Evolutionary conservation across 371 early-diverging fungal genomes (phyloP).

Genomic region (Encephalitozoon intestinalis): DNA sequence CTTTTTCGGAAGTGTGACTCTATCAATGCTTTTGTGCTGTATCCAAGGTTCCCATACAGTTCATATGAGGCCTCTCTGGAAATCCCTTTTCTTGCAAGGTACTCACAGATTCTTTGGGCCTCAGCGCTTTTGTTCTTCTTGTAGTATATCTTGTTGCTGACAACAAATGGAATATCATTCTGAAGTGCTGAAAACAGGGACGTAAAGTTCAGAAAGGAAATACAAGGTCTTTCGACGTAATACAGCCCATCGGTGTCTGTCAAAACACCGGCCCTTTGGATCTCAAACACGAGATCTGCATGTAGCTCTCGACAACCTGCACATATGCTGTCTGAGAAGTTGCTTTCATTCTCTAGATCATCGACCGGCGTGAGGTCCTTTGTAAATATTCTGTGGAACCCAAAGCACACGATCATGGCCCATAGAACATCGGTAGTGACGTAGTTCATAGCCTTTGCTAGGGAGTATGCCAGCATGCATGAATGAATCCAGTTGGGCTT

Average conservation of each 20-base stretch:
- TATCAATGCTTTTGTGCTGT: not conserved
- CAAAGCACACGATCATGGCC: not conserved
- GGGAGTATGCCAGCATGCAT: not conserved
- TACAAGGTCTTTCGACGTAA: not conserved
- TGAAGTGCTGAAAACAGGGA: not conserved
- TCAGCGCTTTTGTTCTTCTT: slow-evolving; percentile 13
- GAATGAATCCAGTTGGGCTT: not conserved
- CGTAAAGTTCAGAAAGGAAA: slow-evolving; percentile 17
- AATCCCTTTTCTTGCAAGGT: slow-evolving; percentile 22
- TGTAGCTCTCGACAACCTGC: not conserved
- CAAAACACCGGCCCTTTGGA: not conserved
- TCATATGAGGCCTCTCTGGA: slow-evolving; percentile 2
- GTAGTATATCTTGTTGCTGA: not conserved
- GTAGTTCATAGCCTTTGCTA: not conserved
- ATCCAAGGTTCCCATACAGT: slow-evolving; percentile 5
- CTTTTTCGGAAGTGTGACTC: not conserved
- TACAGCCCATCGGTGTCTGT: slow-evolving; percentile 1
- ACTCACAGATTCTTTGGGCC: slow-evolving; percentile 1
- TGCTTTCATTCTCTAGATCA: not conserved
- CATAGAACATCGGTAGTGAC: not conserved
- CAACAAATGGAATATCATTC: slow-evolving; percentile 13
- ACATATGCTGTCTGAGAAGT: not conserved
- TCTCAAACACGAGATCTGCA: slow-evolving; percentile 3
- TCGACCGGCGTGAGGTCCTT: not conserved
- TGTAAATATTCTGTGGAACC: not conserved